Percentiles rank a stretch among this genome's conserved stretches.
These are phyloP conservation scores for Saccharomycopsis microspora DNA, from an alignment of 805 yeast species.

Conservation along the genomic window DNA sequence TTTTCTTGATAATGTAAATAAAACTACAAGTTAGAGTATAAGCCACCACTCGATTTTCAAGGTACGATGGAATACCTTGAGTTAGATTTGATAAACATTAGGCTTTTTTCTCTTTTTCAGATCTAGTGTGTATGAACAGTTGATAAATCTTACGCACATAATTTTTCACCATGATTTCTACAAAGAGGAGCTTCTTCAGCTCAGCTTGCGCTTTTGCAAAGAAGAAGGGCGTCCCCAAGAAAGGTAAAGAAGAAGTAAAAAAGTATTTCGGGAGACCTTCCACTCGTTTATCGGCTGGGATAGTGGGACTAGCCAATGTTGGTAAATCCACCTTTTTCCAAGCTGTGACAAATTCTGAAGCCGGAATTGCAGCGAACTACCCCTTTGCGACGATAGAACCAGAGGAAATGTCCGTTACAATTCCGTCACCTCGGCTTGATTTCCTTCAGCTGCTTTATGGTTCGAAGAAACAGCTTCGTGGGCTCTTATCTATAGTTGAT, in stretches of 20 bases:
- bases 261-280: slow-evolving; percentile 15
- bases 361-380: slow-evolving; percentile 95
- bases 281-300: slow-evolving; percentile 34
- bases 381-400: slow-evolving; percentile 98
- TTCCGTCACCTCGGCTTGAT: slow-evolving; percentile 54
- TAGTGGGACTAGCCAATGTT: slow-evolving; percentile 70
- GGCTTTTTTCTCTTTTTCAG: no score
- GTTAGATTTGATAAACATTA: no score
- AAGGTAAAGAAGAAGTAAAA: not conserved
- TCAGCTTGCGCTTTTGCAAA: not conserved
- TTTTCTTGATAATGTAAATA: no score
- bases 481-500: slow-evolving; percentile 60
- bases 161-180: not conserved
- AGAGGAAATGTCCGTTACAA: slow-evolving; percentile 76
- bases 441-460: slow-evolving; percentile 42
- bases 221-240: not conserved
- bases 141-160: not conserved
- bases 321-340: slow-evolving; percentile 98
- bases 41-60: no score
- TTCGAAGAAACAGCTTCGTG: slow-evolving; percentile 54
- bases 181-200: not conserved
- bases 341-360: slow-evolving; percentile 83
- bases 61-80: no score
- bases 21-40: no score
- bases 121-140: no score